Conservation (phyloP, 1,139 yeast species). For the Protomyces inouyei region DNA sequence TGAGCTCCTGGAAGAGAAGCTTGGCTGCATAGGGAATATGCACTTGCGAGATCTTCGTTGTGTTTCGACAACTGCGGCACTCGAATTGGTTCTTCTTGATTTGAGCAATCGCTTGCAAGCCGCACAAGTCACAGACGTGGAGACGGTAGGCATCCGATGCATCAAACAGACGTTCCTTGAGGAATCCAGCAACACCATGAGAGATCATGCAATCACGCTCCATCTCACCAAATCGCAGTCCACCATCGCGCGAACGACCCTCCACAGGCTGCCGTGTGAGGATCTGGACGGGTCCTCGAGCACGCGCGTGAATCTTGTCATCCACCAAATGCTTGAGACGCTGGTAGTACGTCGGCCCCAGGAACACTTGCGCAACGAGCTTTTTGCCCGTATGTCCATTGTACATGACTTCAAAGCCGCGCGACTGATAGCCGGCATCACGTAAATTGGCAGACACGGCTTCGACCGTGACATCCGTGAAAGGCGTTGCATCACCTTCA, state of each 20-base stretch:
- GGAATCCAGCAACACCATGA: constrained; percentile 97
- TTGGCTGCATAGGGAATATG: constrained; percentile 98
- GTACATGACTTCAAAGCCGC: constrained; percentile 98
- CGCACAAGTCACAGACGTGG: constrained; percentile 89
- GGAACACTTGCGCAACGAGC: constrained; percentile 94
- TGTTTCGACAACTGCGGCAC: constrained; percentile 97
- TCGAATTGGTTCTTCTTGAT: constrained; percentile 95
- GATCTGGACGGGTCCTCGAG: constrained; percentile 98
- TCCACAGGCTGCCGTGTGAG: constrained; percentile 98
- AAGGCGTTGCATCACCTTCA: constrained; percentile 99
- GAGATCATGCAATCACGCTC: constrained; percentile 99
- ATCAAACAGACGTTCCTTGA: constrained; percentile 96
- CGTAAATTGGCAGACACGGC: constrained; percentile 86
- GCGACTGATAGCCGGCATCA: constrained; percentile 93
- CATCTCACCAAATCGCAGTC: constrained; percentile 99
- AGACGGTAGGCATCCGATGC: constrained; percentile 98
- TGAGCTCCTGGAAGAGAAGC: constrained; percentile 90
- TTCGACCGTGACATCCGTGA: constrained; percentile 87
- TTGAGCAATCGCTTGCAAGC: constrained; percentile 96
- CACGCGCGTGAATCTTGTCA: constrained; percentile 98
- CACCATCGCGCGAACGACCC: constrained; percentile 99
- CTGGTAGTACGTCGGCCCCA: constrained; percentile 98
- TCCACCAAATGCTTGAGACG: constrained; percentile 97
- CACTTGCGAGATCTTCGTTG: constrained; percentile 88
- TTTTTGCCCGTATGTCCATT: constrained; percentile 98